Base-by-base conservation (phyloP, 306 rosid species). In the Styphnolobium japonicum region DNA sequence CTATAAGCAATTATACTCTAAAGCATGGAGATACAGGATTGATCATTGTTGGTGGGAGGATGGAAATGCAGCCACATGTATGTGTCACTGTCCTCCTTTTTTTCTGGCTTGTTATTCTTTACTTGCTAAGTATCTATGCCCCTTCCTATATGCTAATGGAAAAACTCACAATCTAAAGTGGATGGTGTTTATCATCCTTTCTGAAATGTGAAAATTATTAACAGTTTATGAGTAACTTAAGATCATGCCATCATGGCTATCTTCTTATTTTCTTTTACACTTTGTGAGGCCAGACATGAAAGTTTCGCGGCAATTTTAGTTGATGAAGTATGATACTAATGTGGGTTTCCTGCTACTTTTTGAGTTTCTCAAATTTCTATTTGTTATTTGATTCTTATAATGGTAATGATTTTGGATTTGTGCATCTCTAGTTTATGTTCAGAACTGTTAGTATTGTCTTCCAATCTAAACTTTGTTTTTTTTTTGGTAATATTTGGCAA, bases 61-160 rank as follows among this genome's bases (percentile, higher is more conserved):
- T 96, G 99, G 99, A 96, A 88, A 83, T 91, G 87, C 97, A 91
- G 86, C 90, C 96, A 67, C 97, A 93, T 82, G 99, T 96, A 91
- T 78, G 93, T 75, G 19, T 80, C 27, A 4, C 14, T 82, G 53
- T 60, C 55, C 34, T 36, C 51, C 33, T 70, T 62, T 29, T 69
- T 53, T 68, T 64, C 67, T 61, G 43, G 1, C 22, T 68, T 86
- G 9, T 72, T 57, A 42, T 37, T 31, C 19, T 56, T 56, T 58
- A 56, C 77, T 19, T 45, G 14, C 36, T 10, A 5, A 21, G 12
- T 27, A 39, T 29, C 45, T 55, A 22, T 46, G 77, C 49, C 7
- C 42, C 18, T 60, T 78, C 42, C 31, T 65, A 43, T 29, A 53
- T 57, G 48, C 12, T 72, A 76, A n/a, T 76, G 71, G 49, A 42